phyloP scores from a whole-genome alignment of 2,329 filamentous ascomycete species.

The Microdochium bolleyi region DNA sequence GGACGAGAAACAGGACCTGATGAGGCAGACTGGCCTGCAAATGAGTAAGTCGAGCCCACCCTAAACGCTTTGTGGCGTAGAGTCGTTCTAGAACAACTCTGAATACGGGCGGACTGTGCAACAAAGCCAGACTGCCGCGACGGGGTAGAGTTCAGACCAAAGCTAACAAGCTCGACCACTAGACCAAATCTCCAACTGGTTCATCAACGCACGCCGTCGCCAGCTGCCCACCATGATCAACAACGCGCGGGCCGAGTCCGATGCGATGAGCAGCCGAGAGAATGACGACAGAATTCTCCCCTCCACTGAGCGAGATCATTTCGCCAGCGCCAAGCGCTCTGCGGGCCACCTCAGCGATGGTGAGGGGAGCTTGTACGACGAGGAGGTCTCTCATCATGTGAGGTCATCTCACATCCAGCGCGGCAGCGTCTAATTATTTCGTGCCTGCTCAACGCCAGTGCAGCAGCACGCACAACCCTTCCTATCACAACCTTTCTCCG shows the following conservation, averaged over 20 bases:
- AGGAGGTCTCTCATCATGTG: constrained; percentile 16
- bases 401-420: constrained; percentile 29
- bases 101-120: not conserved
- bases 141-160: not conserved
- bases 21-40: constrained; percentile 66
- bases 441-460: too few species aligned
- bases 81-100: not conserved
- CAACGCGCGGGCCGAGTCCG: constrained; percentile 43
- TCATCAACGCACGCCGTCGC: constrained; percentile 67
- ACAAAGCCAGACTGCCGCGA: not conserved
- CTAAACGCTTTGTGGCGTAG: not conserved
- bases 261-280: constrained; percentile 31
- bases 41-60: constrained; percentile 53
- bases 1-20: constrained; percentile 78
- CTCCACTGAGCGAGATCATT: constrained; percentile 28
- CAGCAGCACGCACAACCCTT: not conserved
- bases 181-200: constrained; percentile 74
- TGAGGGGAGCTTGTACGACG: constrained; percentile 22
- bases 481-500: not conserved
- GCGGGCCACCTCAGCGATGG: constrained; percentile 36
- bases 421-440: constrained; percentile 36
- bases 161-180: constrained; percentile 4
- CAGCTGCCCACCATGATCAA: constrained; percentile 54
- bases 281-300: constrained; percentile 27
- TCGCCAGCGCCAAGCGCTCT: constrained; percentile 25